phyloP scores from a whole-genome alignment of 1,139 yeast species.

The Magnusiomyces paraingens region DNA sequence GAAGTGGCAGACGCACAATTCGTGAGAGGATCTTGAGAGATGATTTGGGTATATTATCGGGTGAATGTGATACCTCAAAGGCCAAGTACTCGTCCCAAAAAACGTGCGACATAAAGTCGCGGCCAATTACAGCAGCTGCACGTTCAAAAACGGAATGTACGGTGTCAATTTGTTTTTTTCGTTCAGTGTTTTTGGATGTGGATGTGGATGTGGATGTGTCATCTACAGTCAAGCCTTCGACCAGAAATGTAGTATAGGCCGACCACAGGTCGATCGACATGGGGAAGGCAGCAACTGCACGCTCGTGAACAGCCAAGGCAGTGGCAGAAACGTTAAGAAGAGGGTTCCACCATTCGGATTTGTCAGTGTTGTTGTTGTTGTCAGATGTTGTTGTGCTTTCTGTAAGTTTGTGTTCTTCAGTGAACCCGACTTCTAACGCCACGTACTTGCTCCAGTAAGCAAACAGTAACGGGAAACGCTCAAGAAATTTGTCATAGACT shows the following conservation, averaged over 20 bases:
- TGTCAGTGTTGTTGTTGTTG: not conserved
- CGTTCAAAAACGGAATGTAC: conserved; percentile 44
- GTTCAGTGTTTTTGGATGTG: not conserved
- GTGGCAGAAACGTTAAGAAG: not conserved
- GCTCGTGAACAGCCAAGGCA: conserved; percentile 27
- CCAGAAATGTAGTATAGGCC: conserved; percentile 51
- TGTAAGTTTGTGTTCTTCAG: conserved; percentile 38
- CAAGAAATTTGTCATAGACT: conserved; percentile 55
- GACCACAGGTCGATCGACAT: conserved; percentile 68
- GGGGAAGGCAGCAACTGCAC: conserved; percentile 48
- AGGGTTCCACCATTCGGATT: conserved; percentile 34
- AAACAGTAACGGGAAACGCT: conserved; percentile 60
- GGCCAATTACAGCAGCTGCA: conserved; percentile 61
- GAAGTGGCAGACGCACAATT: conserved; percentile 64
- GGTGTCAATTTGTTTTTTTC: conserved; percentile 1
- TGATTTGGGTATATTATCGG: not conserved
- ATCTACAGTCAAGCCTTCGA: conserved; percentile 28
- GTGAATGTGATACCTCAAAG: conserved; percentile 36
- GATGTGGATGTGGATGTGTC: not conserved
- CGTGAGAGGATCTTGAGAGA: conserved; percentile 45
- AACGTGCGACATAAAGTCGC: conserved; percentile 64
- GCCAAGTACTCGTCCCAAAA: conserved; percentile 70
- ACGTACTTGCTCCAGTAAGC: conserved; percentile 83
- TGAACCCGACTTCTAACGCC: conserved; percentile 50
- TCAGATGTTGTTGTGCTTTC: not conserved